Evolutionary conservation across 139 green algal genomes (phyloP).

Genomic region (Edaphochlamys debaryana): DNA sequence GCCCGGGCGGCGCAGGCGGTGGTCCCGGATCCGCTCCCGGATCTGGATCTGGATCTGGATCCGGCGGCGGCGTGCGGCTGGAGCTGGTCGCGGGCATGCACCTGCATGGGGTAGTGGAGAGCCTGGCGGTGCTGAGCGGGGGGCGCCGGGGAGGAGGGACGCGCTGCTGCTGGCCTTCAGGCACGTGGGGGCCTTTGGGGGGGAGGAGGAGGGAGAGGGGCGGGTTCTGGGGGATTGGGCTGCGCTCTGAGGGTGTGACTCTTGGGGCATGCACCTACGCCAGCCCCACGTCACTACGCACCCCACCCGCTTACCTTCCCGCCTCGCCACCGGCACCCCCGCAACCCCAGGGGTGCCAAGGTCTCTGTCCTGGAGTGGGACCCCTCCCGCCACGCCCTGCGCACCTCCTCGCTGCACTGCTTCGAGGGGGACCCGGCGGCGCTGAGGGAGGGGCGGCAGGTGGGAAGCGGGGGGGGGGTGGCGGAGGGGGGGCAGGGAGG

Average conservation of each 20-base stretch:
- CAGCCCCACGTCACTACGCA: neutral
- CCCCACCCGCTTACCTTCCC: neutral
- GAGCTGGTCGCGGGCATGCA: slow-evolving; percentile 58
- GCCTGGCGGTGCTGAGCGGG: slow-evolving; percentile 73
- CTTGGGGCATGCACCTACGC: too few species aligned
- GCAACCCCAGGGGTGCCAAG: slow-evolving; percentile 85
- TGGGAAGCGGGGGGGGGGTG: neutral
- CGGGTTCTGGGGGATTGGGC: neutral
- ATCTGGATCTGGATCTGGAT: neutral
- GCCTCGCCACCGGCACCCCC: neutral
- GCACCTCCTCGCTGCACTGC: slow-evolving; percentile 81
- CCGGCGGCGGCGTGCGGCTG: slow-evolving; percentile 45
- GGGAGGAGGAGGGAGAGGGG: neutral
- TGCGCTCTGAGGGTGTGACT: too few species aligned
- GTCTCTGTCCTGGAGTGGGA: slow-evolving; percentile 90
- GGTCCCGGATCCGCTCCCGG: neutral
- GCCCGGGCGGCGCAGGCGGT: neutral
- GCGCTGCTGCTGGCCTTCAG: slow-evolving; percentile 83
- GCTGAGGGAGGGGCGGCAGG: neutral
- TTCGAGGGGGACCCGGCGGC: slow-evolving; percentile 77
- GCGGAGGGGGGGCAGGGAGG: too few species aligned
- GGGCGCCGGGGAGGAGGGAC: slow-evolving; percentile 52
- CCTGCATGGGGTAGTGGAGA: slow-evolving; percentile 78
- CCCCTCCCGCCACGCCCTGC: slow-evolving; percentile 53
- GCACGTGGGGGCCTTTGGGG: slow-evolving; percentile 25